Evolutionary conservation across 306 rosid genomes (phyloP).

Genomic region (Myrica gale): DNA sequence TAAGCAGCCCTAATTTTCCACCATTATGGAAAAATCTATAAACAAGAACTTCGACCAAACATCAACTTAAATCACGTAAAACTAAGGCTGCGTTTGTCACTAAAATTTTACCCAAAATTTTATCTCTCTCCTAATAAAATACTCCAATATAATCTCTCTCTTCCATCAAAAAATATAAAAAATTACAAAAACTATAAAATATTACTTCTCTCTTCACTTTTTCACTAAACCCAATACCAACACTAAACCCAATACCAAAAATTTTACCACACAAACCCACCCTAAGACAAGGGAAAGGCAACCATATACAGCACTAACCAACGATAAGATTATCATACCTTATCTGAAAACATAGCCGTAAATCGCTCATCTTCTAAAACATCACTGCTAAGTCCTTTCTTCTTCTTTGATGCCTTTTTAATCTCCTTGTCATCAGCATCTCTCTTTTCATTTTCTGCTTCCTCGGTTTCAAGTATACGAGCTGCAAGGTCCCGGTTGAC

Average conservation of each 20-base stretch:
- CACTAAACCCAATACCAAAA: no score
- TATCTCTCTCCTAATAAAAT: no score
- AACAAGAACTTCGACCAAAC: not conserved
- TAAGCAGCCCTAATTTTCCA: not conserved
- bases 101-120: no score
- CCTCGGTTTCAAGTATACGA: slow-evolving; percentile 62
- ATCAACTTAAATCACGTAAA: not conserved
- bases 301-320: not conserved
- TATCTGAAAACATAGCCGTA: slow-evolving; percentile 46
- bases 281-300: slow-evolving; percentile 7
- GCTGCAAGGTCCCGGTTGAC: slow-evolving; percentile 68
- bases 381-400: slow-evolving; percentile 51
- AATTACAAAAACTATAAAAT: no score
- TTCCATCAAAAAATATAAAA: no score
- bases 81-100: no score
- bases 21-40: not conserved
- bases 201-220: no score
- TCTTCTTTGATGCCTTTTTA: slow-evolving; percentile 70
- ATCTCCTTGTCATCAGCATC: slow-evolving; percentile 48
- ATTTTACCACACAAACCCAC: no score
- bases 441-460: slow-evolving; percentile 48
- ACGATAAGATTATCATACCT: slow-evolving; percentile 48
- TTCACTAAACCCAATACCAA: no score
- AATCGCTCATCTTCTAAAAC: slow-evolving; percentile 78
- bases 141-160: no score